Evolutionary conservation across 768 basidiomycete species (phyloP).

Genomic region (Suillus ampliporus): DNA sequence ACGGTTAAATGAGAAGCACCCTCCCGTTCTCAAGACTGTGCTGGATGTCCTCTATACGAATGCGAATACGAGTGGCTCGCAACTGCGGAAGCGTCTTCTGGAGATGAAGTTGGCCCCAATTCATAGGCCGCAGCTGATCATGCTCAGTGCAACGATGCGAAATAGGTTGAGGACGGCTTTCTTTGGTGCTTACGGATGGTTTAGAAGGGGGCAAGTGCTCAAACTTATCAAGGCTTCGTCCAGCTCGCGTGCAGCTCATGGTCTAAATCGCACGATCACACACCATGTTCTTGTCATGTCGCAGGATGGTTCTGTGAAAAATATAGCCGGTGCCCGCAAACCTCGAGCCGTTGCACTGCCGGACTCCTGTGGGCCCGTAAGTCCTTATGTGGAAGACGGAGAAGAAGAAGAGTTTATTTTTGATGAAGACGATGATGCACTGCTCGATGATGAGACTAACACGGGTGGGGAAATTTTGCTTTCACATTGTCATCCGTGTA

Average conservation of each 20-base stretch:
- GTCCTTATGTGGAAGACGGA: not conserved
- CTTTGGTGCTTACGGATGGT: slow-evolving; percentile 63
- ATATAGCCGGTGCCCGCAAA: slow-evolving; percentile 54
- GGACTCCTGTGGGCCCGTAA: not conserved
- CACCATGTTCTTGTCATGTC: slow-evolving; percentile 72
- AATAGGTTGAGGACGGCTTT: slow-evolving; percentile 47
- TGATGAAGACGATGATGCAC: slow-evolving; percentile 27
- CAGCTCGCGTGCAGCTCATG: slow-evolving; percentile 31
- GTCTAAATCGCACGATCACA: slow-evolving; percentile 31
- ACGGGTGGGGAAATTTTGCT: slow-evolving; percentile 21
- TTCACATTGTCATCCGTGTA: not conserved
- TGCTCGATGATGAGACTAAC: slow-evolving; percentile 26
- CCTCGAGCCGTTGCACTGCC: not conserved
- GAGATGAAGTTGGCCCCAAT: slow-evolving; percentile 14
- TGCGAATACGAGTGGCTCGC: slow-evolving; percentile 25
- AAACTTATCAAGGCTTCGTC: slow-evolving; percentile 34
- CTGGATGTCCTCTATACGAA: slow-evolving; percentile 60
- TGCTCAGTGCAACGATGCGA: slow-evolving; percentile 75
- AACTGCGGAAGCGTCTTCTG: slow-evolving; percentile 14
- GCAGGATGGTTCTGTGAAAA: slow-evolving; percentile 54
- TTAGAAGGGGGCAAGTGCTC: slow-evolving; percentile 47
- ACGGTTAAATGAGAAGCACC: slow-evolving; percentile 55
- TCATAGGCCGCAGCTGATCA: slow-evolving; percentile 60
- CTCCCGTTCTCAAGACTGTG: slow-evolving; percentile 61
- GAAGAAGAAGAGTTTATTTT: slow-evolving; percentile 26